Evolutionary conservation across 495 filamentous ascomycete species (phyloP).

Genomic region (Echria macrotheca): DNA sequence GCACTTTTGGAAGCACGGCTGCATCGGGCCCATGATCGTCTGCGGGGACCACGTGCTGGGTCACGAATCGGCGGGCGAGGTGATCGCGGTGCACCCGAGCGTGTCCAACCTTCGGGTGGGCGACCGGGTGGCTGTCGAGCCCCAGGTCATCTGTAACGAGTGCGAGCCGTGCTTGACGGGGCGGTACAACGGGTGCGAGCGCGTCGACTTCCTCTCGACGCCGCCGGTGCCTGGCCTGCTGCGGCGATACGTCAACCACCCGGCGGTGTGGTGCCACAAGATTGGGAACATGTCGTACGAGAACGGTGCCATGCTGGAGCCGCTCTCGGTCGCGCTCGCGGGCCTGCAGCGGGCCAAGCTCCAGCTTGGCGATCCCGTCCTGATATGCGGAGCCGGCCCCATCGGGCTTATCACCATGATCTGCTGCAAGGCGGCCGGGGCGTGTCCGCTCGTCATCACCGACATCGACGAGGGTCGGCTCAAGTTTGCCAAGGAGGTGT

Average conservation of each 20-base stretch:
- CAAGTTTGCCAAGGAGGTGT: slow-evolving; percentile 73
- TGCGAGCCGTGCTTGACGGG: slow-evolving; percentile 89
- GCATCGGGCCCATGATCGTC: slow-evolving; percentile 93
- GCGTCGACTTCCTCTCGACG: slow-evolving; percentile 78
- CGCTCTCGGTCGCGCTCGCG: slow-evolving; percentile 77
- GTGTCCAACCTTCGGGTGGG: slow-evolving; percentile 71
- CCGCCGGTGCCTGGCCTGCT: slow-evolving; percentile 85
- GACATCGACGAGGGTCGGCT: slow-evolving; percentile 86
- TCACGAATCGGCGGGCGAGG: slow-evolving; percentile 73
- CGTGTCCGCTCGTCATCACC: slow-evolving; percentile 81
- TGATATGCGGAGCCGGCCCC: slow-evolving; percentile 85
- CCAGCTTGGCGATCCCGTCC: slow-evolving; percentile 71
- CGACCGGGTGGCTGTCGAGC: slow-evolving; percentile 87
- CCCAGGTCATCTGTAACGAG: slow-evolving; percentile 80
- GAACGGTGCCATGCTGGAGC: slow-evolving; percentile 81
- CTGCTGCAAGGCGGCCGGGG: slow-evolving; percentile 76
- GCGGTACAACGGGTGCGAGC: slow-evolving; percentile 87
- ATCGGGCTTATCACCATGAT: slow-evolving; percentile 84
- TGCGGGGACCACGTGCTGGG: slow-evolving; percentile 81
- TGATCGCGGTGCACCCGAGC: slow-evolving; percentile 74
- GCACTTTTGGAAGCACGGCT: slow-evolving; percentile 92
- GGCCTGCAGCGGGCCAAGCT: slow-evolving; percentile 75
- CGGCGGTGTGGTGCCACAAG: slow-evolving; percentile 89
- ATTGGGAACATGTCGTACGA: slow-evolving; percentile 85
- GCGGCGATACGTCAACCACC: slow-evolving; percentile 88